Base-by-base conservation (phyloP, 352 stramenopile species). In the Globisporangium polare region DNA sequence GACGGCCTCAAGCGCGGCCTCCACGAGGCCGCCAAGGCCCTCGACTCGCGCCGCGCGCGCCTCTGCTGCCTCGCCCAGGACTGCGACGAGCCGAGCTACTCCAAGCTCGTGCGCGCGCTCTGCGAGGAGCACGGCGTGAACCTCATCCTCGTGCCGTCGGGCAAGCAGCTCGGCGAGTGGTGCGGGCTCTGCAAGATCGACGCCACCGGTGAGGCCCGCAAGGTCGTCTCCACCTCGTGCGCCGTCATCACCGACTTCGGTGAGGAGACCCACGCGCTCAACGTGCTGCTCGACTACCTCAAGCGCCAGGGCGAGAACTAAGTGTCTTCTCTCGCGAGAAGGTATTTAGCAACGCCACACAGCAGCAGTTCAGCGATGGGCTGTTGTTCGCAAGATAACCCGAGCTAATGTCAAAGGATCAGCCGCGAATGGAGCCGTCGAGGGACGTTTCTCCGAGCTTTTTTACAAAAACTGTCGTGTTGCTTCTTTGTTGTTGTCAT, bases 31-130 rank as follows among this genome's bases (percentile, higher is more conserved):
- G 95, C 95, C 72, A 99, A 99, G 92, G 98, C 96, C 31, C 92
- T 99, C 65, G 97, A 99, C 80, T 96, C 95, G 58, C 94, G 95
- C 72, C 94, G 95, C 59, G 97, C 97, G 45, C 95, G 97, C 69
- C 88, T 99, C 52, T 99, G 98, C 89, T 99, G 95, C 80, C 92
- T 99, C 50, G 92, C 97, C 66, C 97, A 99, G 81, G 96, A 99
- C 87, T 99, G 97, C 88, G 97, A 99, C 78, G 98, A 99, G 77
- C 95, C 96, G 52, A 98, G 98, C 78, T 99, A 99, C 95, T 98
- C 95, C 74, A 99, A 99, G 86, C 90, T 99, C 69, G 97, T 99
- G 70, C 96, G 96, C 70, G 97, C 96, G 58, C 80, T 97, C 63
- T 97, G 91, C 80, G 86, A 95, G 67, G 89, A 97, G 77, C 88